Evolutionary conservation across 106 monocot genomes (phyloP).

Genomic region (Allium sativum): DNA sequence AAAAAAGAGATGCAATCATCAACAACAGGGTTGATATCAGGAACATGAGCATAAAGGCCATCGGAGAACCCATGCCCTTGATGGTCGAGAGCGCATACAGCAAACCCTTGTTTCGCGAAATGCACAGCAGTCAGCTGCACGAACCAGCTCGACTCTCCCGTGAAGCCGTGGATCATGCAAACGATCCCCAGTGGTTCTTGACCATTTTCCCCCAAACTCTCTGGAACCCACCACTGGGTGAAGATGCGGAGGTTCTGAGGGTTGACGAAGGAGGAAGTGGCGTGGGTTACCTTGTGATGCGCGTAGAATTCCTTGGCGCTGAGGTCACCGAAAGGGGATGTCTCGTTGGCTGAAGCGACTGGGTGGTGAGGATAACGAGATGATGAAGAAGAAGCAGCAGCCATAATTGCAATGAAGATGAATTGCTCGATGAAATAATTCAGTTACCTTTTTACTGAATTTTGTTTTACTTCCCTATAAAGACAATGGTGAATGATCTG

Average conservation of each 20-base stretch:
- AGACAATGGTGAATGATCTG: not conserved
- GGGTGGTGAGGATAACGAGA: constrained; percentile 36
- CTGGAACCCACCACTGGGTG: constrained; percentile 70
- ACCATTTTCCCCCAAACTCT: not conserved
- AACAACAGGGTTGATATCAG: constrained; percentile 71
- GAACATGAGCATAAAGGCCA: constrained; percentile 59
- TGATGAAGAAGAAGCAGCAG: not conserved
- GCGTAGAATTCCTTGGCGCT: constrained; percentile 70
- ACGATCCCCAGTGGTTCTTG: constrained; percentile 26
- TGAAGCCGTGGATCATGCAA: constrained; percentile 64
- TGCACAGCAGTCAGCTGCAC: constrained; percentile 66
- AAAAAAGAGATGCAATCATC: constrained; percentile 72
- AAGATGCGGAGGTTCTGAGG: constrained; percentile 63
- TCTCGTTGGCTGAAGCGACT: constrained; percentile 60
- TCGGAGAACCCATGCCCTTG: constrained; percentile 95
- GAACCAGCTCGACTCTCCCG: constrained; percentile 78
- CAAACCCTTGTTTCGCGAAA: constrained; percentile 70
- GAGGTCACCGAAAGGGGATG: constrained; percentile 56
- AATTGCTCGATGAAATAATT: not conserved
- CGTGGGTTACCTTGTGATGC: constrained; percentile 52
- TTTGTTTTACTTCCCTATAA: not conserved
- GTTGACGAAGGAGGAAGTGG: constrained; percentile 64
- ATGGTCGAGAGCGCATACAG: constrained; percentile 78
- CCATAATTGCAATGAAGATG: not conserved
- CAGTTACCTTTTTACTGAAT: not conserved